Conservation (phyloP, 2,329 filamentous ascomycete genomes). For the Rutstroemia sp. region DNA sequence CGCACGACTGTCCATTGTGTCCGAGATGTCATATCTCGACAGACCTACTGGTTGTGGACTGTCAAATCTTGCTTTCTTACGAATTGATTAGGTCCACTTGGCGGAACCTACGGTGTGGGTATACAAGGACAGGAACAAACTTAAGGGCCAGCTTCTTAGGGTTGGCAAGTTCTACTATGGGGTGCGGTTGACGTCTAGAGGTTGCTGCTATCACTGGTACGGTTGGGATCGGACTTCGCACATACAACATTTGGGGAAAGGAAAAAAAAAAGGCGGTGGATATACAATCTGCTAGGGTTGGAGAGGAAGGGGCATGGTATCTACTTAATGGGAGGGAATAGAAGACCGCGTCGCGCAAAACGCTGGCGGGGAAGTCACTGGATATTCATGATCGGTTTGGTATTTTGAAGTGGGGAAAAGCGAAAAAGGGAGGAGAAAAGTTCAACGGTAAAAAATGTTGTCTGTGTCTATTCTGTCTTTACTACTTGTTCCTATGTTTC, state of each 20-base stretch:
- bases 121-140: neutral
- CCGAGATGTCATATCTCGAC: too few relatives aligned
- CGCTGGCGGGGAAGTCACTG: too few relatives aligned
- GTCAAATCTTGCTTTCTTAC: too few relatives aligned
- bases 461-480: neutral
- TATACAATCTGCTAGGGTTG: neutral
- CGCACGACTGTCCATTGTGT: too few relatives aligned
- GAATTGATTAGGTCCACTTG: too few relatives aligned
- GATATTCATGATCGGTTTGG: too few relatives aligned
- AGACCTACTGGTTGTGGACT: too few relatives aligned
- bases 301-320: neutral
- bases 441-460: neutral
- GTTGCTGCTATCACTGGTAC: conserved; percentile 1
- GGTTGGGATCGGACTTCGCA: neutral
- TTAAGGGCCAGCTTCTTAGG: neutral
- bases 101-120: too few relatives aligned
- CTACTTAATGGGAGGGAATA: neutral
- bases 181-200: neutral
- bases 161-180: neutral
- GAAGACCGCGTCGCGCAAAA: neutral
- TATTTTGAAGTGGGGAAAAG: neutral
- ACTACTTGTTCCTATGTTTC: neutral
- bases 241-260: neutral
- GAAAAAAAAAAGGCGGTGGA: neutral
- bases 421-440: neutral